A percentile compares a stretch with the other conserved stretches of the same genome.
These are phyloP conservation scores for Chlamydomonas sp. DNA, from an alignment of 139 green algal genomes.

Conservation along the genomic window DNA sequence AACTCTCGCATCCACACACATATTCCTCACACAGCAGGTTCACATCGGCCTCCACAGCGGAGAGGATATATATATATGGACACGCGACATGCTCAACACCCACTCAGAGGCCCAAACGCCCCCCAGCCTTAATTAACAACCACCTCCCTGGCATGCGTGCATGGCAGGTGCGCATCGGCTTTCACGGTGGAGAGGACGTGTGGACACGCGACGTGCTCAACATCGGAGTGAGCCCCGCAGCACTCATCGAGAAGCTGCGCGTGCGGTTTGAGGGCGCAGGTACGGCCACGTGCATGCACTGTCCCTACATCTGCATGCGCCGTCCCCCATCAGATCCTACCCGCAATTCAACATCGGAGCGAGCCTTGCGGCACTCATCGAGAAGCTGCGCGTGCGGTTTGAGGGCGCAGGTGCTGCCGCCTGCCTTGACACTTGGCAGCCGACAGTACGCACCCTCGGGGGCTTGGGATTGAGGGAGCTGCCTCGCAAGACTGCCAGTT, in stretches of 20 bases:
- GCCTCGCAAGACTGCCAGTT: no score
- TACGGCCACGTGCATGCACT: neutral
- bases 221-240: conserved; percentile 68
- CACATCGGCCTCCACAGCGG: no score
- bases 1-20: no score
- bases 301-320: no score
- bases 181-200: conserved; percentile 48
- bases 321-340: no score
- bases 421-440: no score
- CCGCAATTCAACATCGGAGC: conserved; percentile 95
- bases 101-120: no score
- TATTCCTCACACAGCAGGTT: no score
- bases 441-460: no score
- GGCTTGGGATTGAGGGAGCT: no score
- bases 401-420: neutral
- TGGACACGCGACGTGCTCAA: conserved; percentile 88
- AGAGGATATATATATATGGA: no score
- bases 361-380: conserved; percentile 30
- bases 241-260: neutral
- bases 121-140: neutral
- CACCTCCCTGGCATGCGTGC: conserved; percentile 9
- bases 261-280: neutral
- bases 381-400: neutral
- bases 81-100: no score
- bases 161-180: conserved; percentile 40